Evolutionary conservation across 1,284 basidiomycete species (phyloP).

Genomic region (Papiliotrema fonsecae): DNA sequence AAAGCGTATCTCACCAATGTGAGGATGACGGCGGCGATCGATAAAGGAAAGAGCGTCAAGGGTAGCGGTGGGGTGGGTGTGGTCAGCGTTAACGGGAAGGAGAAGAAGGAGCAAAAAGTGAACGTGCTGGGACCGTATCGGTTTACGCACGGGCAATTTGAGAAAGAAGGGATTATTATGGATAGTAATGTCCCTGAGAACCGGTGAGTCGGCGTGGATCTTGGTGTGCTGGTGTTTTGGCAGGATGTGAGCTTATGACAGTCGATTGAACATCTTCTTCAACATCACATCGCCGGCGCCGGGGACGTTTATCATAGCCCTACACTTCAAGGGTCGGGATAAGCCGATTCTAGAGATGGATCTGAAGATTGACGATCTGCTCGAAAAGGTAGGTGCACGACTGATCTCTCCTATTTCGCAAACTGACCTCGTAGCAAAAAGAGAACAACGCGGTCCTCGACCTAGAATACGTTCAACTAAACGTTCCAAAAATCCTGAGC

Average conservation of each 20-base stretch:
- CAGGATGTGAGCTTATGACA: conserved; percentile 36
- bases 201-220: conserved; percentile 55
- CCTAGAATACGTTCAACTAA: conserved; percentile 94
- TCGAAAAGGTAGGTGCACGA: conserved; percentile 70
- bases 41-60: conserved; percentile 66
- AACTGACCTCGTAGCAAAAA: conserved; percentile 68
- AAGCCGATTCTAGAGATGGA: conserved; percentile 99
- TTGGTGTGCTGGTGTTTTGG: not conserved
- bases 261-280: conserved; percentile 96
- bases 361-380: conserved; percentile 94
- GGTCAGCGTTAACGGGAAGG: conserved; percentile 91
- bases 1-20: conserved; percentile 99
- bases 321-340: conserved; percentile 98
- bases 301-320: conserved; percentile 95
- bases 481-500: conserved; percentile 88
- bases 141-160: conserved; percentile 94
- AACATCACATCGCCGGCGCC: conserved; percentile 96
- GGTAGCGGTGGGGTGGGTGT: conserved; percentile 84
- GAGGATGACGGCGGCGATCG: conserved; percentile 62
- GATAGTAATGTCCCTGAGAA: conserved; percentile 99
- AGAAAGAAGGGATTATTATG: conserved; percentile 99
- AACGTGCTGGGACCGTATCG: conserved; percentile 88
- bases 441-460: conserved; percentile 94
- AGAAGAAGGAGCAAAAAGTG: conserved; percentile 84
- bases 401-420: conserved; percentile 16